Conservation (phyloP, 371 early-diverging fungal genomes). For the Mucor racemosus region DNA sequence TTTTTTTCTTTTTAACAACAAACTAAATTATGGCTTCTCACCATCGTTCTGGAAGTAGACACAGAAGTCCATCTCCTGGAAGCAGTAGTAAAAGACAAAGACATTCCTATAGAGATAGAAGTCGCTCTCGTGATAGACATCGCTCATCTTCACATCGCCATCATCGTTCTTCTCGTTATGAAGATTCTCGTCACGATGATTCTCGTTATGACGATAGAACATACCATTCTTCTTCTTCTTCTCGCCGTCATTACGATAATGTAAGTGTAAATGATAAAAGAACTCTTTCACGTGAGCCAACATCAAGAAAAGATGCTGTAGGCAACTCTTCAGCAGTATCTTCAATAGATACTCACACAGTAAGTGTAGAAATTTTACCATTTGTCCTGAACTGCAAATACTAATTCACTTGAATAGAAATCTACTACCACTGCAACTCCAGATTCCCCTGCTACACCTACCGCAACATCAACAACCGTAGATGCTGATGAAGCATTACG, state of each 20-base stretch:
- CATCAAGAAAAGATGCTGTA: conserved; percentile 43
- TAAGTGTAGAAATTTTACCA: conserved; percentile 12
- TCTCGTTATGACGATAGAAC: conserved; percentile 30
- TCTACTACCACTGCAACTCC: not conserved
- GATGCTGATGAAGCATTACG: conserved; percentile 67
- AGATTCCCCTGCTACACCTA: not conserved
- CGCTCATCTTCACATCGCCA: conserved; percentile 39
- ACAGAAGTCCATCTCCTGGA: conserved; percentile 49
- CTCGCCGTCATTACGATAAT: conserved; percentile 43
- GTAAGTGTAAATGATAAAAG: conserved; percentile 49
- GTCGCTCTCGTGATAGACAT: conserved; percentile 41
- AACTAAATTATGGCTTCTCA: conserved; percentile 35
- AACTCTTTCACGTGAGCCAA: conserved; percentile 43
- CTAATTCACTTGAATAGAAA: not conserved
- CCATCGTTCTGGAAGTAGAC: conserved; percentile 41
- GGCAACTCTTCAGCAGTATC: conserved; percentile 18
- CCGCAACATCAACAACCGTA: not conserved
- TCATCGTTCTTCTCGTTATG: conserved; percentile 36
- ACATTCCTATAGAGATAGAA: conserved; percentile 39
- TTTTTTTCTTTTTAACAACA: conserved; percentile 13
- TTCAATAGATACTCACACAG: conserved; percentile 11
- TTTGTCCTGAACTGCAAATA: not conserved
- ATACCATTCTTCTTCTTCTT: conserved; percentile 26
- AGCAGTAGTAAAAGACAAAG: conserved; percentile 40
- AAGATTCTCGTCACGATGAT: conserved; percentile 39